phyloP scores from a whole-genome alignment of 1,284 basidiomycete species.

The Albatrellus sp. region DNA sequence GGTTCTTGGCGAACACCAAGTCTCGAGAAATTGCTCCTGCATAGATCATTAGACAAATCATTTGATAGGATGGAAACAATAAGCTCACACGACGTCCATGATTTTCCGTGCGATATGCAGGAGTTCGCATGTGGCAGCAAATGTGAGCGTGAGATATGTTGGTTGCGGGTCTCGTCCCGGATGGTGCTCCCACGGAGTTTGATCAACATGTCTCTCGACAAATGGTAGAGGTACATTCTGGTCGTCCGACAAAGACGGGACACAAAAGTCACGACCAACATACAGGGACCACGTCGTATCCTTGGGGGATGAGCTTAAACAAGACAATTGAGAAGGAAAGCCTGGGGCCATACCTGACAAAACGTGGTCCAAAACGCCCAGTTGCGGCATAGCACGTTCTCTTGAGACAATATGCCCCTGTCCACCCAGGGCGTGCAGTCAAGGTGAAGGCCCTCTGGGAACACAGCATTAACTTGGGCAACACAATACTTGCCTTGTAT shows the following conservation, averaged over 20 bases:
- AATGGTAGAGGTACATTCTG: constrained; percentile 30
- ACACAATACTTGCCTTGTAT: not conserved
- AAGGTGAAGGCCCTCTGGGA: constrained; percentile 41
- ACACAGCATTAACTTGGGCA: not conserved
- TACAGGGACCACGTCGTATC: constrained; percentile 50
- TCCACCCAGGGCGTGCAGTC: constrained; percentile 46
- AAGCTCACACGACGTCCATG: constrained; percentile 50
- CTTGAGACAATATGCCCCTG: constrained; percentile 32
- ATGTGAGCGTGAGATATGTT: constrained; percentile 36
- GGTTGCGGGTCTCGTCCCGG: constrained; percentile 29
- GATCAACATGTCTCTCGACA: constrained; percentile 32
- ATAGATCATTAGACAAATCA: constrained; percentile 1
- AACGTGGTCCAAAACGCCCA: constrained; percentile 46
- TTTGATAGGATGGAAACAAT: not conserved
- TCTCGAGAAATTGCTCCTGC: constrained; percentile 18
- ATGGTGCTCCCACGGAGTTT: constrained; percentile 28
- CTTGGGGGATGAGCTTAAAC: constrained; percentile 14
- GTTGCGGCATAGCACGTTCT: constrained; percentile 41
- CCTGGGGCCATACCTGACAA: constrained; percentile 23
- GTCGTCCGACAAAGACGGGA: constrained; percentile 24
- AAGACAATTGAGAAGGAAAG: not conserved
- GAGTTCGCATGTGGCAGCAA: constrained; percentile 39
- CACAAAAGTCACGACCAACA: constrained; percentile 42
- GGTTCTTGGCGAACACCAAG: constrained; percentile 23
- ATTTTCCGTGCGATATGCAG: constrained; percentile 42